These are phyloP conservation scores for Kwoniella botswanensis DNA, from an alignment of 768 basidiomycete species.

Conservation along the genomic window DNA sequence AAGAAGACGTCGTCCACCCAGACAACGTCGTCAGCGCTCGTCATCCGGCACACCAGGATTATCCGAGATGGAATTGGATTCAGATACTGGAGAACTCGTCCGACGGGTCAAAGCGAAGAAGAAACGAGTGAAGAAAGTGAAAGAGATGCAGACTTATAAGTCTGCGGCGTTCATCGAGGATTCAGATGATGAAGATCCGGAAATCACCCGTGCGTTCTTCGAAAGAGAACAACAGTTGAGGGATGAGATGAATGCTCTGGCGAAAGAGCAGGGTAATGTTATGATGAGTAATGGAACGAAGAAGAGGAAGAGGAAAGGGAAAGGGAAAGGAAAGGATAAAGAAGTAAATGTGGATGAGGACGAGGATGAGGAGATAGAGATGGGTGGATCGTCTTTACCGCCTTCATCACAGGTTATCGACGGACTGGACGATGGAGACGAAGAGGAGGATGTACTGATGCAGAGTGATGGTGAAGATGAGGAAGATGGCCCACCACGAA, in stretches of 20 bases:
- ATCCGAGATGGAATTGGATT: constrained; percentile 19
- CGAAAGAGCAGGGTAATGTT: constrained; percentile 33
- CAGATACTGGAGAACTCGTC: constrained; percentile 22
- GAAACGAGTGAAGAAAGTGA: constrained; percentile 61
- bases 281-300: constrained; percentile 30
- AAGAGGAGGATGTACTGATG: background rate
- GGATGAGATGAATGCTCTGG: constrained; percentile 44
- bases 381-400: constrained; percentile 3
- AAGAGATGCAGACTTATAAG: constrained; percentile 77
- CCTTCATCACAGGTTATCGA: background rate
- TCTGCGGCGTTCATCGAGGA: constrained; percentile 91
- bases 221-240: constrained; percentile 65
- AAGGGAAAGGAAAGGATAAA: background rate
- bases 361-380: background rate
- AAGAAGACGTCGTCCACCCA: constrained; percentile 65
- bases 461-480: background rate
- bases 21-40: background rate
- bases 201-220: constrained; percentile 64
- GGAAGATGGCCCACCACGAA: background rate
- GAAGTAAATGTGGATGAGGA: constrained; percentile 5
- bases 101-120: constrained; percentile 44
- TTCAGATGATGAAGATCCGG: constrained; percentile 82
- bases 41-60: background rate
- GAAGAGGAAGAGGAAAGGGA: constrained; percentile 28
- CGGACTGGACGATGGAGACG: background rate